Base-by-base conservation (phyloP, 257 asterid species). In the Mitragyna speciosa region DNA sequence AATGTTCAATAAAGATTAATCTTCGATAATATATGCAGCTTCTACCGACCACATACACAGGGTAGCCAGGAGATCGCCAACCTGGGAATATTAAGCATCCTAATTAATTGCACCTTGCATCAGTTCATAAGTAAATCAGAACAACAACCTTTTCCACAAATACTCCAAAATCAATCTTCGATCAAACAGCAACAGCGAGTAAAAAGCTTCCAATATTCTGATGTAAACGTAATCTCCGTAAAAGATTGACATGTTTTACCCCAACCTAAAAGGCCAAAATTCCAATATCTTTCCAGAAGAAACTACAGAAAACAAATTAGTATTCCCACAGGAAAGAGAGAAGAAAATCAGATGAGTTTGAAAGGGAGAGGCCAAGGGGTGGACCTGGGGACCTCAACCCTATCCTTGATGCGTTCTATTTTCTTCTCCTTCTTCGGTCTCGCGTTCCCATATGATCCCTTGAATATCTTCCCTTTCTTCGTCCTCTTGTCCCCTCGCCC, bases 311-410 rank as follows among this genome's bases (percentile, higher is more conserved):
- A 76, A 67, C 3, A 7, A 28, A 12, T 36, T 30, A 43, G 11
- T n/a, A 30, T 36, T 31, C 17, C 1, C 9, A 9, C n/a, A n/a
- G n/a, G n/a, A n/a, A n/a, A n/a, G n/a, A 22, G 0, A 59, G 9
- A n/a, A 16, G 26, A 66, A 47, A 70, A 81, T 81, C 78, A 92
- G 64, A 89, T 87, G 87, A 92, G 93, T 84, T 91, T 95, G 91
- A 95, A 92, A 84, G 98, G 93, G 15, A 94, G 90, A 84, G 98
- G 99, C 98, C 97, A 92, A 39, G 97, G 97, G 78, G 98, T 91
- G 78, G 99, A 92, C 91, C 93, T 91, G 74, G 98, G 95, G 16
- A 94, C 93, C 88, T 91, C 97, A 56, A 89, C 78, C 85, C 86
- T 91, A 82, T 94, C 96, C 91, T 94, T 91, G 48, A 92, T 90